phyloP scores from a whole-genome alignment of 2,329 filamentous ascomycete genomes.

The Phialemoniopsis sp. region DNA sequence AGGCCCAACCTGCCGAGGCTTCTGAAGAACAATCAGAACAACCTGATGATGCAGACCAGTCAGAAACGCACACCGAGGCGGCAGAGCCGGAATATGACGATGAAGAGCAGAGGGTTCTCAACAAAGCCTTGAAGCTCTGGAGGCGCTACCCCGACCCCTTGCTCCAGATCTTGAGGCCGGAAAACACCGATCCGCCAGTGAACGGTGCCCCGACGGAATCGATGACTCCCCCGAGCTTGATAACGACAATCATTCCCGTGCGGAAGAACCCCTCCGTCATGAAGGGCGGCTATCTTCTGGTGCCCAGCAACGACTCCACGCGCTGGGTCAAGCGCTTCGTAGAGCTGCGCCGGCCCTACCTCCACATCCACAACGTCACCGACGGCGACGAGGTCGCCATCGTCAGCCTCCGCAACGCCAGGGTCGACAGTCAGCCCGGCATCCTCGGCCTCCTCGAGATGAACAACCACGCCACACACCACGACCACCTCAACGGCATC shows the following conservation, averaged over 20 bases:
- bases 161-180: constrained; percentile 49
- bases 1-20: constrained; percentile 13
- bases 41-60: constrained; percentile 12
- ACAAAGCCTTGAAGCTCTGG: constrained; percentile 63
- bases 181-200: constrained; percentile 64
- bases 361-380: constrained; percentile 81
- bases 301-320: constrained; percentile 74
- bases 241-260: constrained; percentile 72
- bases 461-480: constrained; percentile 11
- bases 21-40: constrained; percentile 23
- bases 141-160: constrained; percentile 53
- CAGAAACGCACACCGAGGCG: constrained; percentile 10
- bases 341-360: constrained; percentile 84
- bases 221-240: constrained; percentile 56
- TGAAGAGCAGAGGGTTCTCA: constrained; percentile 40
- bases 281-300: constrained; percentile 84
- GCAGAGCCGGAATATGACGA: constrained; percentile 38
- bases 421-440: constrained; percentile 89
- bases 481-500: constrained; percentile 9
- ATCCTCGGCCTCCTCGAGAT: constrained; percentile 70
- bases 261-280: constrained; percentile 77
- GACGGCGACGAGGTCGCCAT: constrained; percentile 89
- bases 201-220: constrained; percentile 51
- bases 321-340: constrained; percentile 92
- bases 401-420: constrained; percentile 81